These are phyloP conservation scores for Clitopilus passeckerianus DNA, from an alignment of 768 basidiomycete genomes.

Conservation along the genomic window DNA sequence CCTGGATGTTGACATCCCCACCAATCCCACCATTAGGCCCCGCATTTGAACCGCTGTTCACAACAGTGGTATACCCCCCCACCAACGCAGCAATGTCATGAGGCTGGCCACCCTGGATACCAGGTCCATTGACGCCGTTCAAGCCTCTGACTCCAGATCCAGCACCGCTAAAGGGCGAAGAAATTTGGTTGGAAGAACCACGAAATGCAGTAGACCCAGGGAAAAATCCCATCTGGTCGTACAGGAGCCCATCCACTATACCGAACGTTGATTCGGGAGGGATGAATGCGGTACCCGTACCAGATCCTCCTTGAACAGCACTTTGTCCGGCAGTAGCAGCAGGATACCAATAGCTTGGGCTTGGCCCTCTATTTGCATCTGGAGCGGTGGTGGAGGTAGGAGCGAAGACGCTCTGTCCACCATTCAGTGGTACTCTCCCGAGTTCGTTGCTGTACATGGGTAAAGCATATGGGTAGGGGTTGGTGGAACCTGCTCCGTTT, in stretches of 20 bases:
- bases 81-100: background rate
- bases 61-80: background rate
- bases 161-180: background rate
- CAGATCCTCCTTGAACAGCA: background rate
- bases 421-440: conserved; percentile 43
- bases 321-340: background rate
- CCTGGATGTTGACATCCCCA: conserved; percentile 7
- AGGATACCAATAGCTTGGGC: background rate
- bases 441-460: conserved; percentile 63
- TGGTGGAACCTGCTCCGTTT: background rate
- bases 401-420: conserved; percentile 20
- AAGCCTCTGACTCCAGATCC: background rate
- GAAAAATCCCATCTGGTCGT: conserved; percentile 16
- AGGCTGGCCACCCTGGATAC: background rate
- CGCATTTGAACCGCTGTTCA: background rate
- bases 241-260: conserved; percentile 18
- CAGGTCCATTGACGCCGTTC: background rate
- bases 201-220: background rate
- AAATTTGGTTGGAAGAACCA: background rate
- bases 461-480: conserved; percentile 18
- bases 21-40: background rate
- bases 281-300: background rate
- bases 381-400: background rate
- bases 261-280: conserved; percentile 3
- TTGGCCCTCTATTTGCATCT: background rate